A percentile compares a stretch with the other conserved stretches of the same genome.
These are phyloP conservation scores for Cladophialophora chaetospira DNA, from an alignment of 2,329 filamentous ascomycete genomes.

Conservation along the genomic window DNA sequence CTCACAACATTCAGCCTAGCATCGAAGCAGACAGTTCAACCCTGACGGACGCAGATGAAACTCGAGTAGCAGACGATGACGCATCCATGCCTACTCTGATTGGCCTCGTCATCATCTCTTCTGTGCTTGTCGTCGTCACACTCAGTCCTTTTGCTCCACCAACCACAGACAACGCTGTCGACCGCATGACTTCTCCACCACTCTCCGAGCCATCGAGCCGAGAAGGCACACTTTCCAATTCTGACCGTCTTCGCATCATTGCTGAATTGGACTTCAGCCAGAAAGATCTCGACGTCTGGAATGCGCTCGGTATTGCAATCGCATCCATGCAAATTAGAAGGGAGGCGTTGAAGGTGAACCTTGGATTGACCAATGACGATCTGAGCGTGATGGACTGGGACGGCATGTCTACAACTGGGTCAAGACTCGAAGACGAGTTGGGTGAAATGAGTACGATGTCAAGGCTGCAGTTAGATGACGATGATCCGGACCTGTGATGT, in stretches of 20 bases:
- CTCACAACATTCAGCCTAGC: conserved; percentile 27
- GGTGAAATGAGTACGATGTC: conserved; percentile 12
- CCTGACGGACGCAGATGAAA: conserved; percentile 7
- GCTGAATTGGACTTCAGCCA: conserved; percentile 58
- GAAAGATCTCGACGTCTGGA: conserved; percentile 61
- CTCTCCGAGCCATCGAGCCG: conserved; percentile 1
- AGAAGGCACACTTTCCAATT: background rate
- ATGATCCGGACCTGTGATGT: conserved; percentile 23
- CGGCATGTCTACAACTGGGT: conserved; percentile 10
- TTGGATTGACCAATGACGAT: conserved; percentile 7
- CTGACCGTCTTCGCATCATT: conserved; percentile 43
- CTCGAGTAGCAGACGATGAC: conserved; percentile 24
- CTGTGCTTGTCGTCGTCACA: conserved; percentile 56
- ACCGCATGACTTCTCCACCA: conserved; percentile 13
- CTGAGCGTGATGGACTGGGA: conserved; percentile 13
- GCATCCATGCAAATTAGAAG: conserved; percentile 56
- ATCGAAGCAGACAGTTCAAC: conserved; percentile 16
- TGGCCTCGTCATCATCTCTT: conserved; percentile 56
- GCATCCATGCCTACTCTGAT: conserved; percentile 53
- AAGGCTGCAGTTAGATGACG: conserved; percentile 13
- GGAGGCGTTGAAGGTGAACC: conserved; percentile 25
- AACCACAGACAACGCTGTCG: conserved; percentile 10
- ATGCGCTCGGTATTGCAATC: conserved; percentile 59
- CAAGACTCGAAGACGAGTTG: conserved; percentile 13
- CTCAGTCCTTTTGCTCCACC: conserved; percentile 34